Percentiles rank a stretch among this genome's conserved stretches.
phyloP scores from a whole-genome alignment of 352 stramenopile species.

The Phytophthora colocasiae region DNA sequence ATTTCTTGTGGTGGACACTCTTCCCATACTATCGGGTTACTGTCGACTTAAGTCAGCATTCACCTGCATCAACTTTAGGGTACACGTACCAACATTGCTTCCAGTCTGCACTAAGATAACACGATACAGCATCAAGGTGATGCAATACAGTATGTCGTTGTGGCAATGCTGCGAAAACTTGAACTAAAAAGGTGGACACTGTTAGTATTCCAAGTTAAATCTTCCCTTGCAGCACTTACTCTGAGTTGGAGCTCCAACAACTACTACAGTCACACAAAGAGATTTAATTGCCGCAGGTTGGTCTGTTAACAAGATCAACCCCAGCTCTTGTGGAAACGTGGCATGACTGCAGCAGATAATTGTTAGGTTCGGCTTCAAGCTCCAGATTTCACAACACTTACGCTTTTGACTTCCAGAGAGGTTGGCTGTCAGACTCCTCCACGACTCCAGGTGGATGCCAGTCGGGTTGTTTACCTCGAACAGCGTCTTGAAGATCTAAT shows the following conservation, averaged over 20 bases:
- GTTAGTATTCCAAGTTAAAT: background rate
- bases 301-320: slow-evolving; percentile 38
- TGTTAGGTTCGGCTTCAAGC: background rate
- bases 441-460: slow-evolving; percentile 23
- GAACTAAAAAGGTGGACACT: slow-evolving; percentile 11
- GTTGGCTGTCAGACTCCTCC: slow-evolving; percentile 10
- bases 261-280: slow-evolving; percentile 14
- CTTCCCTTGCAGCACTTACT: slow-evolving; percentile 14
- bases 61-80: background rate
- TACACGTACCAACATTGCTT: slow-evolving; percentile 28
- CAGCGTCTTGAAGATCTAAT: slow-evolving; percentile 25
- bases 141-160: background rate
- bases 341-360: slow-evolving; percentile 10
- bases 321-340: slow-evolving; percentile 37
- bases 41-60: slow-evolving; percentile 3
- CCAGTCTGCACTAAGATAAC: slow-evolving; percentile 44
- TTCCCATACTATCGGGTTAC: slow-evolving; percentile 22
- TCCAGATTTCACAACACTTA: slow-evolving; percentile 9
- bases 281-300: slow-evolving; percentile 15
- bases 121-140: slow-evolving; percentile 36
- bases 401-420: slow-evolving; percentile 32
- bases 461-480: slow-evolving; percentile 4
- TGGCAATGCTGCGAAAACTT: slow-evolving; percentile 28
- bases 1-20: background rate
- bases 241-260: slow-evolving; percentile 13